phyloP scores from a whole-genome alignment of 2,329 filamentous ascomycete species.

The Cadophora gregata region DNA sequence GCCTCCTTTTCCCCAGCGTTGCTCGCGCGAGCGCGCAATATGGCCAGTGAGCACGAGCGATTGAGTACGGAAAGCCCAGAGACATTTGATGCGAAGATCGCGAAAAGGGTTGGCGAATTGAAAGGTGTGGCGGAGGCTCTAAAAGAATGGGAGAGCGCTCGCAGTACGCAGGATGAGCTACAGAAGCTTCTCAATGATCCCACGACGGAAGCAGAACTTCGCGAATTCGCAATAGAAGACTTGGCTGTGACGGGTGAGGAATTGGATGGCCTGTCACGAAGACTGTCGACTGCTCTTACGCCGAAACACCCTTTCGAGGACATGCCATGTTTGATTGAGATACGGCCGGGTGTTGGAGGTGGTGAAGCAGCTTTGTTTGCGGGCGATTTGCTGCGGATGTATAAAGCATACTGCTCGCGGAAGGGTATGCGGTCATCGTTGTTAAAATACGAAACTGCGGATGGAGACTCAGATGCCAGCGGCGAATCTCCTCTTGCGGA shows the following conservation, averaged over 20 bases:
- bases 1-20: conserved; percentile 56
- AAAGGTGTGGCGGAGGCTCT: conserved; percentile 62
- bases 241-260: conserved; percentile 67
- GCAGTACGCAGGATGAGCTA: conserved; percentile 60
- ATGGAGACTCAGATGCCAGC: conserved; percentile 63
- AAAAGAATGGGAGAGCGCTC: conserved; percentile 62
- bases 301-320: conserved; percentile 89
- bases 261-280: conserved; percentile 67
- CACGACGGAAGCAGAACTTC: conserved; percentile 68
- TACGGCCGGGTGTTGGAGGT: conserved; percentile 89
- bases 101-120: conserved; percentile 67
- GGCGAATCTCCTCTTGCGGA: conserved; percentile 78
- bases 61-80: conserved; percentile 58
- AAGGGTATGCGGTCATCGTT: conserved; percentile 69
- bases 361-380: conserved; percentile 92
- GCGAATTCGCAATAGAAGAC: conserved; percentile 81
- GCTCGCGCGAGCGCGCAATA: conserved; percentile 62
- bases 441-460: conserved; percentile 80
- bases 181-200: conserved; percentile 53
- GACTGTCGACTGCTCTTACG: conserved; percentile 78
- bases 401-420: conserved; percentile 76
- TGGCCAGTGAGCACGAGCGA: conserved; percentile 62
- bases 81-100: conserved; percentile 61
- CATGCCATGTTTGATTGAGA: conserved; percentile 88
- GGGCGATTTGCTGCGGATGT: conserved; percentile 88